Conservation (phyloP, 805 yeast genomes). For the Cyberlindnera japonica region DNA sequence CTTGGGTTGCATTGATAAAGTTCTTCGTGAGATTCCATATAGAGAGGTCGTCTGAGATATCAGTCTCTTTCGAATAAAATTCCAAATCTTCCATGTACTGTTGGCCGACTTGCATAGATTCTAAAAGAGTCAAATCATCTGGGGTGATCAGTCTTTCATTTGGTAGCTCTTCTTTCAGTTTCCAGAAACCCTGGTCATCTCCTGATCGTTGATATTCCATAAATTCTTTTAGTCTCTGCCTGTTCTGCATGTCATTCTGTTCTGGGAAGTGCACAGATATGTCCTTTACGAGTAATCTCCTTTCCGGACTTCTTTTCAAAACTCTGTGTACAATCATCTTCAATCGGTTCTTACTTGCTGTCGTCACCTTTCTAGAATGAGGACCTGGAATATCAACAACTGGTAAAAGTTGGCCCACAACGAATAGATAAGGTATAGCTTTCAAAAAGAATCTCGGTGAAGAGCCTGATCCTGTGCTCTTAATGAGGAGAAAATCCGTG, state of each 20-base stretch:
- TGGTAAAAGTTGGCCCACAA: constrained; percentile 91
- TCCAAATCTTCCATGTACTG: constrained; percentile 81
- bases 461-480: constrained; percentile 77
- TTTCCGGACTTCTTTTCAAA: constrained; percentile 67
- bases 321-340: constrained; percentile 92
- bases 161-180: constrained; percentile 73
- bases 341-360: constrained; percentile 84
- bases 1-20: constrained; percentile 90
- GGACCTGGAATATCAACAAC: constrained; percentile 97
- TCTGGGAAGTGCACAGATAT: constrained; percentile 93
- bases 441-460: constrained; percentile 65
- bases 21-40: constrained; percentile 95
- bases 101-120: constrained; percentile 92
- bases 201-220: constrained; percentile 97
- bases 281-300: constrained; percentile 79
- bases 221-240: constrained; percentile 92
- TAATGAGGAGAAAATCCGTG: constrained; percentile 79
- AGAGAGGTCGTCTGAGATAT: constrained; percentile 77
- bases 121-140: constrained; percentile 83
- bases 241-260: constrained; percentile 94
- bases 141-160: constrained; percentile 81
- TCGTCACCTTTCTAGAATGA: constrained; percentile 91
- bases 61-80: constrained; percentile 43
- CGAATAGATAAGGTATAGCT: constrained; percentile 65
- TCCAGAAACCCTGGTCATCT: constrained; percentile 94